Evolutionary conservation across 192 early-diverging fungal species (phyloP), one percentile per base, ranked within the genome.

Genomic region (Coemansia reversa): DNA sequence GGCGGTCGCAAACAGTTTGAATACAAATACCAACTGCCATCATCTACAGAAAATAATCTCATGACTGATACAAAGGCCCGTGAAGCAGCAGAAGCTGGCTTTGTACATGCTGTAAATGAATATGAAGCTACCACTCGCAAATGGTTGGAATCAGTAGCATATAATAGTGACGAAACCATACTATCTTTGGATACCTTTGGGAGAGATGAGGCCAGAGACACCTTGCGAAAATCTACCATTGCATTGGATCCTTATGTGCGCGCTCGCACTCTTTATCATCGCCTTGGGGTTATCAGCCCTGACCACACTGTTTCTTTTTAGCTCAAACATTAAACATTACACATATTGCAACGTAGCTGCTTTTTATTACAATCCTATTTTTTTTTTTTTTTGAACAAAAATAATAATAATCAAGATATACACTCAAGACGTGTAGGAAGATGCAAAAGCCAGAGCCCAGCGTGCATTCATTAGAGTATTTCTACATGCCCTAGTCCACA

Each of bases 401-500:
- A 9, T 2, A 39, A 51, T 7, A 53, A 25, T 5, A 19, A 7
- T 14, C 22, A 30, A 48, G 22, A 11, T 11, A 18, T 16, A 23
- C 23, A 25, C n/a, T 20, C 12, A 60, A 24, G 48, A 6, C 20
- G 54, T 42, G 42, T 79, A 74, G 7, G 79, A 76, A 3, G 79
- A 81, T 18, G 87, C 87, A 76, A 90, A 94, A 7, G 90, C 90
- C 58, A 94, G 75, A 16, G 91, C 86, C 91, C 91, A 96, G 60
- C 94, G 94, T n/a, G 91, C 85, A 66, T 96, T 86, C 56, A 93
- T 89, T 29, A 98, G 80, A 62, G 89, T 90, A 75, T 91, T 94
- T 66, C 91, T 93, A 14, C 96, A 83, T 11, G 94, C 96, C 53
- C 84, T 84, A 14, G 96, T 96, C 96, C 96, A 98, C 29, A 83